Evolutionary conservation across 306 rosid species (phyloP).

Genomic region (Acmispon strigosus): DNA sequence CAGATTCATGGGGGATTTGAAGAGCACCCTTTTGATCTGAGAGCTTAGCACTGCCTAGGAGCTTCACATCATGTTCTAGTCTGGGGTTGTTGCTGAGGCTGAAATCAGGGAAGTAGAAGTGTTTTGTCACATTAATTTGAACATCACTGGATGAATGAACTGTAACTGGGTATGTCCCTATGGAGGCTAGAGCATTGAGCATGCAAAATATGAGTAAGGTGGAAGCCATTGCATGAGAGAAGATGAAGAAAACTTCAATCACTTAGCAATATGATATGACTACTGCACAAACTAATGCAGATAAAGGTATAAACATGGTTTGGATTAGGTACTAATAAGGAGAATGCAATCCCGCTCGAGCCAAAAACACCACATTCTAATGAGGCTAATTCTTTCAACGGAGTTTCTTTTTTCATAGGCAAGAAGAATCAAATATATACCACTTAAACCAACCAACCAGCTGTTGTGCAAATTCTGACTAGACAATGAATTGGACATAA

Average conservation of each 20-base stretch:
- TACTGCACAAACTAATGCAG: neutral
- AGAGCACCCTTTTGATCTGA: conserved; percentile 41
- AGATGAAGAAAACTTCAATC: neutral
- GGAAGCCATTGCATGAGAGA: conserved; percentile 26
- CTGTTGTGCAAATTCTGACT: conserved; percentile 10
- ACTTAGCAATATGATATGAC: neutral
- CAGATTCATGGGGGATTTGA: conserved; percentile 58
- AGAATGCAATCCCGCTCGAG: too few species aligned
- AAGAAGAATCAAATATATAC: too few species aligned
- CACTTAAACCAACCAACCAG: neutral
- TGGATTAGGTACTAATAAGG: conserved; percentile 8
- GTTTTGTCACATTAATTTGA: conserved; percentile 46
- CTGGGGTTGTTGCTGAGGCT: conserved; percentile 37
- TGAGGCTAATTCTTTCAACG: too few species aligned
- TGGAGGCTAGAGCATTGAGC: conserved; percentile 4
- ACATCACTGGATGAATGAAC: conserved; percentile 36
- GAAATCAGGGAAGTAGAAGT: conserved; percentile 53
- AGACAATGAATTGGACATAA: neutral
- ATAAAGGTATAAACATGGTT: neutral
- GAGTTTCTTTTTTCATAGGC: too few species aligned
- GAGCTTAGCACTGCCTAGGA: conserved; percentile 62
- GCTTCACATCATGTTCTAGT: conserved; percentile 45
- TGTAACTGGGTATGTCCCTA: neutral
- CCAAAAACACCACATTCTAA: too few species aligned
- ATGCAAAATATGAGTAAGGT: conserved; percentile 10